Conservation (phyloP, 2,329 filamentous ascomycete species). For the Ophiocordyceps camponoti-floridani region DNA sequence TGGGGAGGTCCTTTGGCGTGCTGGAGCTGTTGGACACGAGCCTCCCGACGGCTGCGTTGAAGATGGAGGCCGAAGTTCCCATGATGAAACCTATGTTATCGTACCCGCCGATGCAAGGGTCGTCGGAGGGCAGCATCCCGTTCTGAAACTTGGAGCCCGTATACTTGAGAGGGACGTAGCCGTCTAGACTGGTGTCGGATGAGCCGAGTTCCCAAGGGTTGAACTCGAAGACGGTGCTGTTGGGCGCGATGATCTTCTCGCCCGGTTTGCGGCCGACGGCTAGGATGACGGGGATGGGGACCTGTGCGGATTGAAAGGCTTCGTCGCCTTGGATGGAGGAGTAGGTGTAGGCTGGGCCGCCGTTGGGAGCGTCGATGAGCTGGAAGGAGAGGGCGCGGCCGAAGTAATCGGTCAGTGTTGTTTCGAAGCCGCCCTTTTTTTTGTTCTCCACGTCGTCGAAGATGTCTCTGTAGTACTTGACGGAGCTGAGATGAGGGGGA, state of each 20-base stretch:
- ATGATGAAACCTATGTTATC: conserved; percentile 68
- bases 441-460: conserved; percentile 17
- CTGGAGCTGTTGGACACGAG: conserved; percentile 22
- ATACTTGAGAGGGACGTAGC: conserved; percentile 41
- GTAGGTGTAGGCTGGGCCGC: conserved; percentile 63
- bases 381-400: conserved; percentile 33
- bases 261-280: conserved; percentile 27
- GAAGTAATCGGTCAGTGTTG: conserved; percentile 78
- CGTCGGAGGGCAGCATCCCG: conserved; percentile 26
- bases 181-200: conserved; percentile 39
- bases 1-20: conserved; percentile 27
- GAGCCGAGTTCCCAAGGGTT: conserved; percentile 48
- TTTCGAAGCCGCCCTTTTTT: conserved; percentile 24
- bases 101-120: conserved; percentile 40
- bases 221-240: conserved; percentile 48
- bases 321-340: conserved; percentile 42
- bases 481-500: conserved; percentile 16
- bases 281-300: conserved; percentile 31
- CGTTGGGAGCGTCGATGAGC: conserved; percentile 57
- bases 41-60: conserved; percentile 61
- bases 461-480: conserved; percentile 20
- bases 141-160: conserved; percentile 38
- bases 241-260: conserved; percentile 25
- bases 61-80: conserved; percentile 66
- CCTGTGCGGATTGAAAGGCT: conserved; percentile 20